Base-by-base conservation (phyloP, 2,329 filamentous ascomycete genomes). In the Aspergillus sp. region DNA sequence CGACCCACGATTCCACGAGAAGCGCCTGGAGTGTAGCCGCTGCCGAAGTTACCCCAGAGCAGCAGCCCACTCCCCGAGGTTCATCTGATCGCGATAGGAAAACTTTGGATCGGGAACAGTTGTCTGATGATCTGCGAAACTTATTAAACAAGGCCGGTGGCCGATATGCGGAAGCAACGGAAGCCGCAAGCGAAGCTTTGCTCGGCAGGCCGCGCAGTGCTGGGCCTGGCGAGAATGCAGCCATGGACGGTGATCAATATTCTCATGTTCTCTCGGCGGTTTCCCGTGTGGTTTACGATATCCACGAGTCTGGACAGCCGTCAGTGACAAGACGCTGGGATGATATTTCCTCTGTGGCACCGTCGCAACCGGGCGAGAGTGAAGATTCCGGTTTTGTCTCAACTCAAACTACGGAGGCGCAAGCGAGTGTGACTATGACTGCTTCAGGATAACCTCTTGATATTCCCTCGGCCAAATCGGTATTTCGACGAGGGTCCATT, bases 331-430 rank as follows among this genome's bases (percentile, higher is more conserved):
- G 66, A 39, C 64, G 68, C 7, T 58, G 75, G 12, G 67, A 69
- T 37, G 75, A 71, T 4, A 70, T 79, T 17, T 74, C 72, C 32
- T 77, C 80, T 0, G 73, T 86, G 42, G 85, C 84, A 1, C 73
- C 81, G 0, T 76, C 79, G 19, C 74, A 74, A 35, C 66, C 89
- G 11, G n/a, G n/a, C n/a, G n/a, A n/a, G n/a, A 72, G 75, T 10
- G 78, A 85, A 47, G 82, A 80, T n/a, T 66, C 84, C 4, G 71
- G 72, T 32, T 71, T 72, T 52, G 84, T 83, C 5, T 81, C 81
- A 32, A 70, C 78, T 22, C 81, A 86, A 48, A 83, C 83, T 44
- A 70, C 78, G 30, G 74, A 66, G 33, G 78, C 78, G n/a, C 78
- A 79, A 55, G 68, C 75, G 33, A 78, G 76, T 16, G 65, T 81